A percentile compares a stretch with the other conserved stretches of the same genome.
These are phyloP conservation scores for Russula abietina DNA, from an alignment of 768 basidiomycete species.

Conservation along the genomic window DNA sequence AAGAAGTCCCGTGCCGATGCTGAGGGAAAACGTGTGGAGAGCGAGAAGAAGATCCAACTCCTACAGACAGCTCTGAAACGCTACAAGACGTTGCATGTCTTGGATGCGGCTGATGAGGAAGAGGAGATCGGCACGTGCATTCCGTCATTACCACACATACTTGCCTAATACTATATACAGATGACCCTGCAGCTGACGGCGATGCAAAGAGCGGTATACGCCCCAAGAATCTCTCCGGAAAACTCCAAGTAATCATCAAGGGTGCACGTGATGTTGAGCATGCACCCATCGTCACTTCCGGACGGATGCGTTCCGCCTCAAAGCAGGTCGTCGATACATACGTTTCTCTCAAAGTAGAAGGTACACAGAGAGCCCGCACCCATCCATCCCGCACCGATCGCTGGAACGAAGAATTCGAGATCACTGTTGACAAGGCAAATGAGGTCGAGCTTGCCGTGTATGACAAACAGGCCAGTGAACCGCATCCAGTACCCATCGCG, in stretches of 20 bases:
- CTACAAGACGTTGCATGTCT: conserved; percentile 92
- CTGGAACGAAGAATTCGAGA: conserved; percentile 98
- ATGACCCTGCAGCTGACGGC: conserved; percentile 39
- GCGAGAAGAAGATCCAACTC: conserved; percentile 93
- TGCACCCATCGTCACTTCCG: conserved; percentile 60
- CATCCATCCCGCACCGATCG: conserved; percentile 91
- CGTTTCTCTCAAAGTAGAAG: conserved; percentile 94
- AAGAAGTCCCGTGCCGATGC: conserved; percentile 92
- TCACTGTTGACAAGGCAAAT: conserved; percentile 94
- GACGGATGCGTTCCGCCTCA: conserved; percentile 67
- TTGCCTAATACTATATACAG: conserved; percentile 13
- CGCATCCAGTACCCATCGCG: conserved; percentile 68
- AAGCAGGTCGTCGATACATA: conserved; percentile 78
- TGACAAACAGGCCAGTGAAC: conserved; percentile 81
- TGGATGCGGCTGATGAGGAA: conserved; percentile 79
- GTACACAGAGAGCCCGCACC: conserved; percentile 85
- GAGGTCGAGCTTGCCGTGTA: conserved; percentile 96
- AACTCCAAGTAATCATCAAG: conserved; percentile 80
- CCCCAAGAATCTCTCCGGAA: conserved; percentile 90
- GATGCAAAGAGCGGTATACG: conserved; percentile 91
- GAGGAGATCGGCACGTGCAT: conserved; percentile 59
- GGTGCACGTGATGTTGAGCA: conserved; percentile 94
- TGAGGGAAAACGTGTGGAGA: conserved; percentile 89
- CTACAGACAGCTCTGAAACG: conserved; percentile 87
- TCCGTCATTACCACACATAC: not conserved